Base-by-base conservation (phyloP, 345 rosid species). In the Salix brachista region DNA sequence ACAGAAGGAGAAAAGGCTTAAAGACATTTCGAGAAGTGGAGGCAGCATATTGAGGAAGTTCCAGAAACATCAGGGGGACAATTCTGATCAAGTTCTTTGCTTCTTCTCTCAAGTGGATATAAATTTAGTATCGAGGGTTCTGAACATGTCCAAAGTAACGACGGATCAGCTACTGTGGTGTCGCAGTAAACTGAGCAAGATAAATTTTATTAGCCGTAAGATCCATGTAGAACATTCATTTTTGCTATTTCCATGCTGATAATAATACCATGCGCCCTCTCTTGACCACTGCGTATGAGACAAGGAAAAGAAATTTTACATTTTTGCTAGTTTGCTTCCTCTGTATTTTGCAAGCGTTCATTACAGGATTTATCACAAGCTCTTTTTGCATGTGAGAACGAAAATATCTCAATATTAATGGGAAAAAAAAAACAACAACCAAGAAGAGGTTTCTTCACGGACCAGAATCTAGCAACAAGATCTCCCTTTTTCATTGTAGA, bases 61-160 rank as follows among this genome's bases (percentile, higher is more conserved):
- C 14, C 80, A 65, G 68, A 90, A 83, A 81, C 85, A 74, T 26
- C 76, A 78, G 46, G 87, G 81, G 48, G 87, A 85, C 32, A 79
- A 74, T 77, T 78, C 88, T 32, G 92, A 93, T 34, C 91, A 89
- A 74, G 96, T 86, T 12, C 90, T 91, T 52, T 80, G 78, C 76
- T 96, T 96, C 84, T 91, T 96, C 81, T 90, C 92, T n/a, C 97
- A 93, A 73, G 96, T 96, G 72, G 98, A 96, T 77, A 86, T 93
- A 96, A 91, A 82, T 79, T 79, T 96, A 50, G 97, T 96, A 74
- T 86, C 93, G 65, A 93, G 99, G 50, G 97, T 91, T 25, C 82
- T 96, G 72, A 90, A 84, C 65, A 91, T 92, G 99, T 86, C 97
- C 0, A 93, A 90, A 74, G 39, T 96, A 75, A 88, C 94, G 0